Evolutionary conservation across 371 early-diverging fungal genomes (phyloP).

Genomic region (Rhizopus sp.): DNA sequence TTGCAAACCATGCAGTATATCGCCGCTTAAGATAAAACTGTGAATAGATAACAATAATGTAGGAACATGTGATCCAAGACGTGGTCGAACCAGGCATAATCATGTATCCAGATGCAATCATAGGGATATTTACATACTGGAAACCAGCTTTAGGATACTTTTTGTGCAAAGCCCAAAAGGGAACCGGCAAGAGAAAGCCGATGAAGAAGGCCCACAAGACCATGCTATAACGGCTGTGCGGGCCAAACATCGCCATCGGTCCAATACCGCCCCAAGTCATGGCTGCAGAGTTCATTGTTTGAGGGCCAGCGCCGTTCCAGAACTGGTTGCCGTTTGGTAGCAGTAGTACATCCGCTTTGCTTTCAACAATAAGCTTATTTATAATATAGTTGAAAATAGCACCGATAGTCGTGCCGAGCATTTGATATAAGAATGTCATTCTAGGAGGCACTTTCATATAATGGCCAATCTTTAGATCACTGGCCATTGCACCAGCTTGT

Average conservation of each 20-base stretch:
- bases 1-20: constrained; percentile 51
- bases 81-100: constrained; percentile 44
- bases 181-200: constrained; percentile 32
- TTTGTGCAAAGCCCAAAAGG: constrained; percentile 34
- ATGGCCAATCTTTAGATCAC: constrained; percentile 71
- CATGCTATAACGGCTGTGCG: constrained; percentile 61
- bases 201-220: constrained; percentile 51
- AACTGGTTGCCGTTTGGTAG: constrained; percentile 48
- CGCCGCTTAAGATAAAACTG: constrained; percentile 49
- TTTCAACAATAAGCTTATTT: constrained; percentile 45
- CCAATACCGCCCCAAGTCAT: constrained; percentile 79
- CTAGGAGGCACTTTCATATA: constrained; percentile 80
- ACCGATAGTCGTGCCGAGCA: constrained; percentile 64
- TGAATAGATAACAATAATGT: constrained; percentile 41
- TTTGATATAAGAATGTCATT: constrained; percentile 58
- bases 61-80: constrained; percentile 43
- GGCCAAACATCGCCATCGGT: constrained; percentile 69
- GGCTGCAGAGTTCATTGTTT: constrained; percentile 60
- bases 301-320: constrained; percentile 54
- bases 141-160: constrained; percentile 41
- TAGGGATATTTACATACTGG: constrained; percentile 45
- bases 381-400: constrained; percentile 56
- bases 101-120: constrained; percentile 45
- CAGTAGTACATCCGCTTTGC: constrained; percentile 41
- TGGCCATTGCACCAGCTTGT: constrained; percentile 55